These are phyloP conservation scores for Solanum dulcamara DNA, from an alignment of 257 asterid genomes.

Conservation along the genomic window DNA sequence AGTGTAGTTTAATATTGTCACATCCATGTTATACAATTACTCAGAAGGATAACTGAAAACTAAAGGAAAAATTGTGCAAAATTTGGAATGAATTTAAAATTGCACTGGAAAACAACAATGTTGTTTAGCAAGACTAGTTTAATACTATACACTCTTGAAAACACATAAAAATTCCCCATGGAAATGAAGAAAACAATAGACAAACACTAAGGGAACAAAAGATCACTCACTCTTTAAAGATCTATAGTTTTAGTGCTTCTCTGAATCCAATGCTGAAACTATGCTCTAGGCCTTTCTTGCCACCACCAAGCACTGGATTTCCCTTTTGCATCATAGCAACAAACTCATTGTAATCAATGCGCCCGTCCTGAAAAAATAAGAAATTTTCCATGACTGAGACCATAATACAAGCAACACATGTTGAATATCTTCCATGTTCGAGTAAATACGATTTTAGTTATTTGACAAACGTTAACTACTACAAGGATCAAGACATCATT, in stretches of 20 bases:
- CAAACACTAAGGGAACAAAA: neutral
- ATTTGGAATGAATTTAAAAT: neutral
- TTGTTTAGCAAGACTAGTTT: neutral
- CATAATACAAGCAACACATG: neutral
- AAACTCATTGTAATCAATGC: constrained; percentile 36
- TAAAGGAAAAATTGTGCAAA: neutral
- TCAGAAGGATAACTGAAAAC: neutral
- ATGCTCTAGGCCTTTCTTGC: constrained; percentile 17
- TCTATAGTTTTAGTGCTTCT: constrained; percentile 19
- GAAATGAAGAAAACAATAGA: neutral
- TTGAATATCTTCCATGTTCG: neutral
- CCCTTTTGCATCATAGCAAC: constrained; percentile 41
- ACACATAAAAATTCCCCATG: neutral
- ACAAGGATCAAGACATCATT: neutral
- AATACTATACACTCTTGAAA: neutral
- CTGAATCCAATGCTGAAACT: constrained; percentile 26
- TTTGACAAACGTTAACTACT: neutral
- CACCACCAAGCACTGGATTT: constrained; percentile 20
- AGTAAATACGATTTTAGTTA: neutral
- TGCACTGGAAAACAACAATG: neutral
- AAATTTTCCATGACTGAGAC: neutral
- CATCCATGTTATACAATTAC: neutral
- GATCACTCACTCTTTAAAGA: neutral
- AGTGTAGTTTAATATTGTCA: neutral
- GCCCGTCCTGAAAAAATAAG: constrained; percentile 59